A percentile compares a stretch with the other conserved stretches of the same genome.
Conservation (phyloP, 2,329 filamentous ascomycete genomes). For the Botrytis medusae region DNA sequence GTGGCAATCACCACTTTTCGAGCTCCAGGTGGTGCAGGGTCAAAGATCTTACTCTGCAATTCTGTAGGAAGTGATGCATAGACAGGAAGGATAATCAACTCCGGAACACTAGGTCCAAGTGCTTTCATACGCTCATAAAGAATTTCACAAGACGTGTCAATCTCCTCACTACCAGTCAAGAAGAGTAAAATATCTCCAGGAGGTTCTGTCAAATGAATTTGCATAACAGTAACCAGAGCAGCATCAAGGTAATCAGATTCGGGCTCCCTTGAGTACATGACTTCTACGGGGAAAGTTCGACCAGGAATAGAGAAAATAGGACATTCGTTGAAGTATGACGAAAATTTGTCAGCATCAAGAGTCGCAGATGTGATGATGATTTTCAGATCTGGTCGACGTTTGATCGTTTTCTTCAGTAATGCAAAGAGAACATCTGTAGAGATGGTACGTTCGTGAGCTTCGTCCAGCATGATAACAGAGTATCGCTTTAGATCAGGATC, state of each 20-base stretch:
- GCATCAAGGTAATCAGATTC: slow-evolving; percentile 95
- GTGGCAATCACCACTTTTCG: slow-evolving; percentile 97
- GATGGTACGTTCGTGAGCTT: slow-evolving; percentile 96
- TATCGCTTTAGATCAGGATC: slow-evolving; percentile 88
- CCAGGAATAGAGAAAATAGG: slow-evolving; percentile 97
- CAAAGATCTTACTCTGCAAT: slow-evolving; percentile 92
- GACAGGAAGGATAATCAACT: slow-evolving; percentile 91
- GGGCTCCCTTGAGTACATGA: slow-evolving; percentile 92
- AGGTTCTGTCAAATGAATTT: slow-evolving; percentile 92
- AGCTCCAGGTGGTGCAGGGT: slow-evolving; percentile 80
- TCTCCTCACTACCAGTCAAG: slow-evolving; percentile 95
- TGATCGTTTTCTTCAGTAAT: slow-evolving; percentile 88
- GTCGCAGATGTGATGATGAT: slow-evolving; percentile 97
- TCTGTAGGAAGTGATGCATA: slow-evolving; percentile 92
- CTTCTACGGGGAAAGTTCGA: slow-evolving; percentile 90
- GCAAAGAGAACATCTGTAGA: slow-evolving; percentile 94
- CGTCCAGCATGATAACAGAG: slow-evolving; percentile 96
- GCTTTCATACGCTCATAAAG: slow-evolving; percentile 95
- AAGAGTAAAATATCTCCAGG: slow-evolving; percentile 94
- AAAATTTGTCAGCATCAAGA: slow-evolving; percentile 96
- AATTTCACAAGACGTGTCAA: slow-evolving; percentile 92
- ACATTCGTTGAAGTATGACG: slow-evolving; percentile 90
- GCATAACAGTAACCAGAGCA: slow-evolving; percentile 94
- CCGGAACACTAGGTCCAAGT: slow-evolving; percentile 83
- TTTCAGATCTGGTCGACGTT: slow-evolving; percentile 82